These are phyloP conservation scores for Boletus nobilissimus DNA, from an alignment of 1,284 basidiomycete species.

Conservation along the genomic window DNA sequence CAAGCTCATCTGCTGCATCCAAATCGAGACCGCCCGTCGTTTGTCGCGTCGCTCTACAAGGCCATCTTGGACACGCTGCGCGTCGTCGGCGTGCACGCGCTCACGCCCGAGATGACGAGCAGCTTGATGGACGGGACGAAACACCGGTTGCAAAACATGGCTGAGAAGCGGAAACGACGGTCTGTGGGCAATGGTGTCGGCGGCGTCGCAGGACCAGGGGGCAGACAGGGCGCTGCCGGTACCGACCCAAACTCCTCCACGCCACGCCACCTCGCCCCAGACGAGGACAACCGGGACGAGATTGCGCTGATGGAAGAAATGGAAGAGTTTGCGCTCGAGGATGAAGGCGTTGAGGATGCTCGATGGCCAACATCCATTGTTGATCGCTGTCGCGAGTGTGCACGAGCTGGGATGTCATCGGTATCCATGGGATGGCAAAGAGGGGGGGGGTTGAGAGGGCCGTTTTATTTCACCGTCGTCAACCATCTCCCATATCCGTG, in stretches of 20 bases:
- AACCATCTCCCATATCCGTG: neutral
- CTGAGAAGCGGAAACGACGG: conserved; percentile 70
- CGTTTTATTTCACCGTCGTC: neutral
- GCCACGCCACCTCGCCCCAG: neutral
- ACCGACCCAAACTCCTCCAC: neutral
- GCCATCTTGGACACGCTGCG: conserved; percentile 76
- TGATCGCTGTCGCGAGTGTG: conserved; percentile 76
- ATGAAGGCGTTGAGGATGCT: conserved; percentile 66
- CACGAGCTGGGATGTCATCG: conserved; percentile 65
- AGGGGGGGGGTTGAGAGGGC: conserved; percentile 40
- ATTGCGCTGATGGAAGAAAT: conserved; percentile 61
- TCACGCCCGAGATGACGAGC: conserved; percentile 62
- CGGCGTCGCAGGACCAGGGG: conserved; percentile 48
- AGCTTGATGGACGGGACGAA: conserved; percentile 74
- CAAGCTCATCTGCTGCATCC: conserved; percentile 74
- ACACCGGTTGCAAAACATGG: conserved; percentile 71
- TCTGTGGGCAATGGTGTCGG: conserved; percentile 49
- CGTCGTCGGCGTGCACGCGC: conserved; percentile 63
- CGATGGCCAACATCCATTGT: conserved; percentile 66
- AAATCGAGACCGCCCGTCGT: conserved; percentile 73
- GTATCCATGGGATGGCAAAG: conserved; percentile 61
- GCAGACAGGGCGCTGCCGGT: no score
- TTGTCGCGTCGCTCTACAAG: conserved; percentile 81
- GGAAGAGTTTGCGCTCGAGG: conserved; percentile 78
- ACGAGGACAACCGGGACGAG: conserved; percentile 54